Conservation (phyloP, 805 yeast genomes). For the Sugiyamaella smithiae region DNA sequence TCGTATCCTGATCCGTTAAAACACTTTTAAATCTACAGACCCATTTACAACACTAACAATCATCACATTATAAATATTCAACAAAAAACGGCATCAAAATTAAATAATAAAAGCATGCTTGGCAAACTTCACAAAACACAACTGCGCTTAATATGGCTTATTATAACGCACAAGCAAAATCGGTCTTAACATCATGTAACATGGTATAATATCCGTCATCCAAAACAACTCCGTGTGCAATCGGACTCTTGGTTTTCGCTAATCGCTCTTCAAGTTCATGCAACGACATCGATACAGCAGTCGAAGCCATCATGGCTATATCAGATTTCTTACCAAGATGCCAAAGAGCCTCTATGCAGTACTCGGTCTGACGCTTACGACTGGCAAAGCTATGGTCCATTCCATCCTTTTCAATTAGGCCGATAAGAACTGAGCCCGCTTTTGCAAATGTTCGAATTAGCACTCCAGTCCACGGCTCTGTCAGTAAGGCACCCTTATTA, state of each 20-base stretch:
- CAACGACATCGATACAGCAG: background rate
- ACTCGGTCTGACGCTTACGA: background rate
- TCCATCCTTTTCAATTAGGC: background rate
- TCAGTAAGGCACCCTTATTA: constrained; percentile 2
- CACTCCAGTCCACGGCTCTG: constrained; percentile 7
- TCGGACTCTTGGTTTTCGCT: too few relatives aligned
- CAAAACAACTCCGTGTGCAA: too few relatives aligned
- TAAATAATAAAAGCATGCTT: too few relatives aligned
- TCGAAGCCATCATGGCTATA: background rate
- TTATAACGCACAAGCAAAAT: too few relatives aligned
- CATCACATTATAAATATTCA: too few relatives aligned
- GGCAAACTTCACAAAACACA: too few relatives aligned
- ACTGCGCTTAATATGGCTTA: too few relatives aligned
- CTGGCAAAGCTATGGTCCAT: background rate
- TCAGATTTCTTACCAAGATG: constrained; percentile 1
- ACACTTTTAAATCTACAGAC: constrained; percentile 4
- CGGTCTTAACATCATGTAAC: too few relatives aligned
- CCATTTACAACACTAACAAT: too few relatives aligned
- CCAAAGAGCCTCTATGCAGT: constrained; percentile 2
- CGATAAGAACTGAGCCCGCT: constrained; percentile 1
- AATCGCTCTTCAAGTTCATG: background rate
- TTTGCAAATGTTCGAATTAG: constrained; percentile 7
- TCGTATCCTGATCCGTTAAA: constrained; percentile 11
- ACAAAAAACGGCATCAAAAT: too few relatives aligned
- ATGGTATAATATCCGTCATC: too few relatives aligned